Base-by-base conservation (phyloP, 176 grass and related monocot genomes). In the Calamus simplicifolius region DNA sequence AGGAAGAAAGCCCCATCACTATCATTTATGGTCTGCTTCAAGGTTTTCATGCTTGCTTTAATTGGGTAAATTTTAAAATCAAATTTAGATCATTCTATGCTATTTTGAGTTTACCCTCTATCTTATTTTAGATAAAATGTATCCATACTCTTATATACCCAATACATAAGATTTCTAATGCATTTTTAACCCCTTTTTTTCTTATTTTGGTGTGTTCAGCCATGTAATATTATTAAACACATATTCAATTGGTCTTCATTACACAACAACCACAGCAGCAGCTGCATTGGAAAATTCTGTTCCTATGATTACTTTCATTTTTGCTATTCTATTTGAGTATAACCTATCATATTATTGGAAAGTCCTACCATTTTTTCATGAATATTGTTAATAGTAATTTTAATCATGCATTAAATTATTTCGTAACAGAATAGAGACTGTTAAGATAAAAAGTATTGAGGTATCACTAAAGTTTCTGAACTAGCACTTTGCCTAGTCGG, bases 241-340 rank as follows among this genome's bases (percentile, higher is more conserved):
- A 23, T 85, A 68, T 60, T 73, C 71, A 55, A 61, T 95, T 4
- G 81, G 78, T 50, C 70, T 95, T 25, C 71, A 77, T n/a, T 89
- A 89, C 52, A 64, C 85, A 15, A 85, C 81, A 1, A 61, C 89
- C 16, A 70, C 78, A 15, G 76, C 81, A 0, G 70, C 81, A 0
- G 82, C 89, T 23, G 89, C 85, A 29, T 29, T 88, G 59, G 77
- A 61, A 71, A 95, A 89, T 18, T 52, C 72, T 18, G 69, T 84
- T 15, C 89, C 81, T 2, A 85, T 95, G 60, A 69, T 85, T 4
- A 75, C 72, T 29, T 95, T 95, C 68, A 67, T 81, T 51, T 61
- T 85, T 1, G 89, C 85, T n/a, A 64, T 84, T 43, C 67, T 79
- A 56, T 70, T 94, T 29, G 72, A 84, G 84, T 93, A 73, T 73